These are phyloP conservation scores for Plasmodium knowlesi DNA, from an alignment of 169 alveolate species.

Conservation along the genomic window DNA sequence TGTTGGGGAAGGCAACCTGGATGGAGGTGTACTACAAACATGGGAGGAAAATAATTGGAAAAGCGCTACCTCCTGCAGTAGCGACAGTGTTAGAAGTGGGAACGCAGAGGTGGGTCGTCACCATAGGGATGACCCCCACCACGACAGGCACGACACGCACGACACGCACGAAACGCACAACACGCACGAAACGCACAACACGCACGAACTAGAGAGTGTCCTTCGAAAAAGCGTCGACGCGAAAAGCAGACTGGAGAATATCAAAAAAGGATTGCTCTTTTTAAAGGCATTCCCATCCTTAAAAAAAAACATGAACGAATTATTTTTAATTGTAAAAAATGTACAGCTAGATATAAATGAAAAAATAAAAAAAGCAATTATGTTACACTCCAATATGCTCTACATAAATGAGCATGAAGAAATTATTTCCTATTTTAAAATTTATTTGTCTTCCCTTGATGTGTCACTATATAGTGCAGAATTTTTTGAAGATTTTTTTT, in stretches of 20 bases:
- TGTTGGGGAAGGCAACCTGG: background rate
- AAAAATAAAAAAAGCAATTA: constrained; percentile 15
- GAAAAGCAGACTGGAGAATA: constrained; percentile 19
- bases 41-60: background rate
- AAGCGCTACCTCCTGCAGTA: background rate
- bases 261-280: constrained; percentile 31
- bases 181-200: background rate
- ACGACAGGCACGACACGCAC: background rate
- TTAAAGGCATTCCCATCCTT: constrained; percentile 11
- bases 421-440: constrained; percentile 28
- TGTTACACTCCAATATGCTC: constrained; percentile 10
- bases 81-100: background rate
- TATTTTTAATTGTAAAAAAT: background rate
- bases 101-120: background rate
- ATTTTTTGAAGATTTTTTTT: constrained; percentile 36
- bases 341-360: constrained; percentile 21
- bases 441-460: background rate
- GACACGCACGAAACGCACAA: no score
- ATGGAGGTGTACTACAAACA: background rate
- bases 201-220: background rate
- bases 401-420: constrained; percentile 66
- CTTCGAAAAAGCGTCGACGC: constrained; percentile 40
- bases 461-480: constrained; percentile 23
- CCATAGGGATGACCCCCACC: no score
- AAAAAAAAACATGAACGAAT: constrained; percentile 36